Conservation (phyloP, 495 filamentous ascomycete genomes). For the Xylaria acuta region DNA sequence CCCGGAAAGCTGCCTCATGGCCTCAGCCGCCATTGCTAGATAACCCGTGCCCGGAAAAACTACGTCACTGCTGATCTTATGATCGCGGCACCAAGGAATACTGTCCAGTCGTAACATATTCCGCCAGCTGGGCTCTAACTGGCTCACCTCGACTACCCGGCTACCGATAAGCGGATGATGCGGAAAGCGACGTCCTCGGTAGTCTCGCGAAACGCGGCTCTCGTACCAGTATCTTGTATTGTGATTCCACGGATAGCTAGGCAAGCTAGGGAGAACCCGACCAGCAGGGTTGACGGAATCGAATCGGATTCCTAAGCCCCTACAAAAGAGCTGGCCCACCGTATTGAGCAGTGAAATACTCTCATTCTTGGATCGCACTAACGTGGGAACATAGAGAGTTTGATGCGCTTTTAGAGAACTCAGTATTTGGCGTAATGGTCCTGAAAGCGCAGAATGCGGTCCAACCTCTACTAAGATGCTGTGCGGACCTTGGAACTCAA, state of each 20-base stretch:
- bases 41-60: conserved; percentile 57
- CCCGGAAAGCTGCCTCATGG: conserved; percentile 27
- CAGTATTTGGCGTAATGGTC: conserved; percentile 44
- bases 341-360: conserved; percentile 33
- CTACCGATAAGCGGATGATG: conserved; percentile 58
- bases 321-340: conserved; percentile 36
- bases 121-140: conserved; percentile 58
- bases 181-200: conserved; percentile 48
- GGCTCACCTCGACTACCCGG: conserved; percentile 45
- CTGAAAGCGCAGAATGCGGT: conserved; percentile 46
- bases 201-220: conserved; percentile 47
- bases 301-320: conserved; percentile 30
- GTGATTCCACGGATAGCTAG: conserved; percentile 59
- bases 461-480: conserved; percentile 49
- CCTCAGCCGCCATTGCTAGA: conserved; percentile 57
- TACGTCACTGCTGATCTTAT: conserved; percentile 45
- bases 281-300: conserved; percentile 28
- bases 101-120: conserved; percentile 52
- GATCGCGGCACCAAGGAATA: conserved; percentile 58
- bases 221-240: conserved; percentile 52
- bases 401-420: background rate
- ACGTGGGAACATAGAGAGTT: conserved; percentile 40
- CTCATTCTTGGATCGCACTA: conserved; percentile 34
- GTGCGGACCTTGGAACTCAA: conserved; percentile 27
- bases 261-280: conserved; percentile 47